Percentiles rank a stretch among this genome's conserved stretches.
Evolutionary conservation across 805 yeast species (phyloP).

Genomic region (Priceomyces castillae): DNA sequence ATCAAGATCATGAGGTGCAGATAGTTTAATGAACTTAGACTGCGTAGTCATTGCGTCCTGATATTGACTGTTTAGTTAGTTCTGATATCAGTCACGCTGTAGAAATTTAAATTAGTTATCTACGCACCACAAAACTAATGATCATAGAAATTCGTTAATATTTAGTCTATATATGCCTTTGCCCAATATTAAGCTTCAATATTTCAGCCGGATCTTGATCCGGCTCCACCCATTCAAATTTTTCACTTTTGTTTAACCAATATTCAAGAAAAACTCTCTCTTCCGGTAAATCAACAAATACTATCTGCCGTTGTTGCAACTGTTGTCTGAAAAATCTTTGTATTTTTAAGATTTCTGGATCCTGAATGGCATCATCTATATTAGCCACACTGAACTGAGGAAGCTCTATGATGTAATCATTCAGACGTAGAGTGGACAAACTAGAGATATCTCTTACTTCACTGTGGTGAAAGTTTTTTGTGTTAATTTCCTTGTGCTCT

Average conservation of each 20-base stretch:
- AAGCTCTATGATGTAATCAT: conserved; percentile 25
- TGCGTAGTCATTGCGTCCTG: conserved; percentile 3
- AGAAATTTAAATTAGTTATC: no score
- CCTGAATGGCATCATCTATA: conserved; percentile 2
- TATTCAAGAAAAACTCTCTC: conserved; percentile 36
- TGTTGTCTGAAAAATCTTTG: conserved; percentile 21
- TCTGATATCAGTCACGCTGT: background rate
- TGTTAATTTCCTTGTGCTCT: conserved; percentile 41
- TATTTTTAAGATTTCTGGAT: conserved; percentile 9
- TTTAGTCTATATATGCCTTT: conserved; percentile 1
- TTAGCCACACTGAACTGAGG: conserved; percentile 10
- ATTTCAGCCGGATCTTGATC: conserved; percentile 47
- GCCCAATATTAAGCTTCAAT: conserved; percentile 13
- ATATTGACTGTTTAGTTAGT: background rate
- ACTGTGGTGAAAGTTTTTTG: conserved; percentile 37
- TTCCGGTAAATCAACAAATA: conserved; percentile 34
- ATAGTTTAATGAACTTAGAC: conserved; percentile 14
- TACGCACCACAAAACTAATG: no score
- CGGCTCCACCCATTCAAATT: conserved; percentile 43
- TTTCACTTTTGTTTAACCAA: conserved; percentile 36
- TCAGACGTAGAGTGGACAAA: conserved; percentile 15
- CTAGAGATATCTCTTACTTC: conserved; percentile 20
- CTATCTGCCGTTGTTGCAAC: conserved; percentile 29
- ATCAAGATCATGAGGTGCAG: conserved; percentile 31
- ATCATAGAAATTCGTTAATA: background rate